Conservation (phyloP, 352 stramenopile species). For the Pythium periplocum region DNA sequence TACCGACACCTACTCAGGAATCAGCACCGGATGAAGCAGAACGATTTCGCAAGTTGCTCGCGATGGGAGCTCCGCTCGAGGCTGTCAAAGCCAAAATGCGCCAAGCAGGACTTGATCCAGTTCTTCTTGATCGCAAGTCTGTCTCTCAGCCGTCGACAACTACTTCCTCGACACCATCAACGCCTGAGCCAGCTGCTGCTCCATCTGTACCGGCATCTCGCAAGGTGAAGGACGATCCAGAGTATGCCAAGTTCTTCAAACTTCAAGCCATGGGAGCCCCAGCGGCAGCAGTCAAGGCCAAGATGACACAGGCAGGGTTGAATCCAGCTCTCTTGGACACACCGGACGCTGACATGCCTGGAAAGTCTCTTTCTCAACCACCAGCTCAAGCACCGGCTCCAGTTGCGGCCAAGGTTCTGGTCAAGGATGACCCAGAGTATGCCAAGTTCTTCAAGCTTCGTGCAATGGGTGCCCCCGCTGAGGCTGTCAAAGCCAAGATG, state of each 20-base stretch:
- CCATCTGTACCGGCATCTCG: not conserved
- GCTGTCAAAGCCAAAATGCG: conserved; percentile 58
- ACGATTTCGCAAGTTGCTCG: conserved; percentile 61
- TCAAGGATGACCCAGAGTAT: conserved; percentile 59
- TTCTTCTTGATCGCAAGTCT: conserved; percentile 42
- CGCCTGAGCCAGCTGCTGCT: not conserved
- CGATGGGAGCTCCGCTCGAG: conserved; percentile 40
- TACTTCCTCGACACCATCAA: not conserved
- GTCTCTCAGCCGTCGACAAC: conserved; percentile 15
- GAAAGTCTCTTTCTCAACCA: not conserved
- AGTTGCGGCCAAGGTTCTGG: conserved; percentile 23
- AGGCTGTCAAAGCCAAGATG: conserved; percentile 60
- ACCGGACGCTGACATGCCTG: not conserved
- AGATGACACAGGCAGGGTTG: conserved; percentile 62
- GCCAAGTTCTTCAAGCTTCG: conserved; percentile 71
- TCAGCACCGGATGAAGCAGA: conserved; percentile 5
- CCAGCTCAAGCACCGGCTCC: conserved; percentile 1
- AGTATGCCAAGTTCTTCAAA: conserved; percentile 54
- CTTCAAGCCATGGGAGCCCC: conserved; percentile 58
- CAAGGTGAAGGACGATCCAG: conserved; percentile 11
- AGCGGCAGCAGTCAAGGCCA: conserved; percentile 48
- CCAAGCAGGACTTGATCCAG: conserved; percentile 45
- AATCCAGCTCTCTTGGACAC: conserved; percentile 45
- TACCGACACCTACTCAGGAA: not conserved
- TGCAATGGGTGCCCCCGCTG: conserved; percentile 44